Evolutionary conservation across 768 basidiomycete genomes (phyloP), one percentile per base, ranked within the genome.

Genomic region (Boletus coccyginus): DNA sequence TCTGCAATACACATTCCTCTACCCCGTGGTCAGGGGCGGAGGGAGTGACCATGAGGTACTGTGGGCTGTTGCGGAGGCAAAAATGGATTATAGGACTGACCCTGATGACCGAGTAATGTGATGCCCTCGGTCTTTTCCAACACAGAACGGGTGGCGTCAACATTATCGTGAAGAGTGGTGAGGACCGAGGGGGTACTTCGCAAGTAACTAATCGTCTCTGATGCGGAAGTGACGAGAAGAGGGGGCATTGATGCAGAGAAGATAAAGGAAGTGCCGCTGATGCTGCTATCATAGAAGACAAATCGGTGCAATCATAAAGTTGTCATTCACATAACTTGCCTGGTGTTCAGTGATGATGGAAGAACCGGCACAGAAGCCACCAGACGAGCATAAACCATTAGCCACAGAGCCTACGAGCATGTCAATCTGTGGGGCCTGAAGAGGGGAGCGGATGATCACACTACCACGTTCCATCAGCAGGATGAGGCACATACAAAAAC

Each of bases 361-460:
- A n/a, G n/a, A 78, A 27, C 97, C 97, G 4, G 93, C 93, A 66
- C 96, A 98, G 81, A 98, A 99, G 2, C 97, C 97, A 46, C 96
- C 97, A 2, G 81, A 80, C 1, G 95, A 84, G 56, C 83, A 84
- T 19, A 98, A 81, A 13, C 90, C 89, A 38, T 81, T 92, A 0
- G 94, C 88, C 56, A 92, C 81, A 27, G 92, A 95, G 4, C 94
- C 96, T 3, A 96, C 78, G n/a, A 98, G 79, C 81, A 98, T 94
- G 72, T 99, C 97, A 17, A 98, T 87, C 65, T 94, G 92, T 8
- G 82, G 74, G 0, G 94, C 92, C 90, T 93, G 53, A 2, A 42
- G 13, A 16, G 14, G 5, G 16, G n/a, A n/a, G n/a, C n/a, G n/a
- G 9, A 17, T 44, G 0, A 46, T 57, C 36, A 63, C 50, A 51